phyloP scores from a whole-genome alignment of 805 yeast species.

The Saturnispora kantuleensis region DNA sequence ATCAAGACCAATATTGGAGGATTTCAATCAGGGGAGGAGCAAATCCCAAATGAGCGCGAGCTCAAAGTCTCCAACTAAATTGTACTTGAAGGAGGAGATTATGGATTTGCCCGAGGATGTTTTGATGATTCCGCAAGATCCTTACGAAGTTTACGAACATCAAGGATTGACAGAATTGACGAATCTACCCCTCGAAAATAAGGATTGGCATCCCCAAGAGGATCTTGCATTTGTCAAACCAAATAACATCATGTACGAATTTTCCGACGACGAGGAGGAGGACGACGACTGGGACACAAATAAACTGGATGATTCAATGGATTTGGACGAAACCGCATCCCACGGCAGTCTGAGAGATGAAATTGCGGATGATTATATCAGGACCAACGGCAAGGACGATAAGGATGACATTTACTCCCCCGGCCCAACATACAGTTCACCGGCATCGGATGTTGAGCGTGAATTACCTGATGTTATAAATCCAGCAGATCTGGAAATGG shows the following conservation, averaged over 20 bases:
- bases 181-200: constrained; percentile 4
- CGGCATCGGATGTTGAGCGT: constrained; percentile 6
- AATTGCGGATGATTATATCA: constrained; percentile 8
- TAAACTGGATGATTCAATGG: constrained; percentile 22
- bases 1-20: constrained; percentile 1
- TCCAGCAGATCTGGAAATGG: constrained; percentile 10
- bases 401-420: constrained; percentile 14
- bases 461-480: constrained; percentile 4
- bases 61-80: not conserved
- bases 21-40: constrained; percentile 2
- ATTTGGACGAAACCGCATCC: constrained; percentile 17
- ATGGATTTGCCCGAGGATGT: constrained; percentile 17
- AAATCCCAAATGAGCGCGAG: constrained; percentile 1
- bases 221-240: constrained; percentile 26
- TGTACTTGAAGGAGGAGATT: not conserved
- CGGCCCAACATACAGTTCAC: not conserved
- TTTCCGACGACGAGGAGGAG: constrained; percentile 26
- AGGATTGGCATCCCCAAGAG: constrained; percentile 24
- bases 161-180: constrained; percentile 19
- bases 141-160: constrained; percentile 19
- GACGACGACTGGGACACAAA: constrained; percentile 22
- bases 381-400: not conserved
- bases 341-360: constrained; percentile 9
- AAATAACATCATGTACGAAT: constrained; percentile 23
- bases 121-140: constrained; percentile 25